Conservation (phyloP, 2,329 filamentous ascomycete genomes). For the Massarina eburnea region DNA sequence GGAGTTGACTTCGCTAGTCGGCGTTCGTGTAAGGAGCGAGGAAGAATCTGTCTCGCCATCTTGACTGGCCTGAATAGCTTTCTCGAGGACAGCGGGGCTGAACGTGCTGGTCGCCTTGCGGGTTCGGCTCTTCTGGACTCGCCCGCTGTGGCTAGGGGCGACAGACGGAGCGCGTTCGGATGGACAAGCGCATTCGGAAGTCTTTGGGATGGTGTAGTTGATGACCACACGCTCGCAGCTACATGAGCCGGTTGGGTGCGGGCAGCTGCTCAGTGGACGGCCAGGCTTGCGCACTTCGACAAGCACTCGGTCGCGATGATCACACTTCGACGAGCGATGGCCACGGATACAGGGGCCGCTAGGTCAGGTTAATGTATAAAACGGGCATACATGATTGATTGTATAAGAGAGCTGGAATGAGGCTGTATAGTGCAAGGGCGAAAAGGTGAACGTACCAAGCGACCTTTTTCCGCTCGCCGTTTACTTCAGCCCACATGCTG, state of each 20-base stretch:
- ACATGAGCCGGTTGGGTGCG: constrained; percentile 65
- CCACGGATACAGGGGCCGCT: constrained; percentile 76
- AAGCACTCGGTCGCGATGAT: constrained; percentile 68
- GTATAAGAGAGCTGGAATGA: not conserved
- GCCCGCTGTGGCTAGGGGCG: constrained; percentile 23
- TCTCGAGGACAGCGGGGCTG: constrained; percentile 33
- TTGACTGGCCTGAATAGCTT: constrained; percentile 36
- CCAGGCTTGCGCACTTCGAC: constrained; percentile 72
- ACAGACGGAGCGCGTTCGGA: constrained; percentile 30
- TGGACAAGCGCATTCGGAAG: constrained; percentile 43
- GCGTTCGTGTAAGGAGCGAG: constrained; percentile 28
- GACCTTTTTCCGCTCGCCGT: constrained; percentile 74
- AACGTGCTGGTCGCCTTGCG: constrained; percentile 30
- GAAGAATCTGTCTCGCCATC: constrained; percentile 36
- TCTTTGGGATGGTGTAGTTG: constrained; percentile 47
- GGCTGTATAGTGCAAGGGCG: not conserved
- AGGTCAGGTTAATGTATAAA: constrained; percentile 16
- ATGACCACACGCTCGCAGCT: constrained; percentile 63
- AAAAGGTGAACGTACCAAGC: constrained; percentile 61
- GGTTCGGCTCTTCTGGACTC: constrained; percentile 35
- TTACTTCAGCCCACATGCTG: constrained; percentile 62
- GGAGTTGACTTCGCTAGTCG: constrained; percentile 40
- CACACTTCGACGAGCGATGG: constrained; percentile 75
- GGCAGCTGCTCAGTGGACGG: constrained; percentile 68
- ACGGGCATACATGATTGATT: not conserved